Percentiles rank a stretch among this genome's conserved stretches.
phyloP scores from a whole-genome alignment of 2,329 filamentous ascomycete genomes.

The Sporothrix schenckii region DNA sequence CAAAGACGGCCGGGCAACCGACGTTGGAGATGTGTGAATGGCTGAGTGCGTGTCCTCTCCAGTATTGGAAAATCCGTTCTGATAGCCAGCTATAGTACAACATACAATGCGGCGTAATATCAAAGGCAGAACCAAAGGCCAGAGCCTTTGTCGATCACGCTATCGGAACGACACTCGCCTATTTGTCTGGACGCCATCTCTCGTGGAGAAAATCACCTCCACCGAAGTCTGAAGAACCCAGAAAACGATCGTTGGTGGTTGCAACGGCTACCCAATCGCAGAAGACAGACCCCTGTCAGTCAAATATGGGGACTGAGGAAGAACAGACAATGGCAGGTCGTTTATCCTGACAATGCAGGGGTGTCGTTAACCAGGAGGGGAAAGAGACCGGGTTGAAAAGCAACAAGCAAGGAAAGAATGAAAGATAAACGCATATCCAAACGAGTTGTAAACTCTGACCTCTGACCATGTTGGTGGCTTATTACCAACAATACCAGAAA shows the following conservation, averaged over 20 bases:
- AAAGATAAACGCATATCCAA: neutral
- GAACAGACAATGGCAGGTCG: constrained; percentile 14
- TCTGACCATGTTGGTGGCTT: neutral
- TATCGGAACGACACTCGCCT: neutral
- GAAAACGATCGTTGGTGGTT: neutral
- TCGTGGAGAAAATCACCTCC: neutral
- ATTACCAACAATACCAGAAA: neutral
- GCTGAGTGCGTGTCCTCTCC: neutral
- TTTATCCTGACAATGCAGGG: constrained; percentile 9
- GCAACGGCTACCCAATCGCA: constrained; percentile 20
- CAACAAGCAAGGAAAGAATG: neutral
- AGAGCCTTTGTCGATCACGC: neutral
- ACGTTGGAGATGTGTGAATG: neutral
- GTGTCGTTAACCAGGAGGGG: neutral
- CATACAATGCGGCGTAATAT: neutral
- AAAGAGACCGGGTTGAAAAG: neutral
- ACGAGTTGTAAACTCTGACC: neutral
- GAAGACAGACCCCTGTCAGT: constrained; percentile 20
- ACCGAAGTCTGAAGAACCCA: neutral
- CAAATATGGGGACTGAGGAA: neutral
- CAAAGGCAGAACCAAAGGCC: neutral
- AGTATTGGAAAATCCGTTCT: no score
- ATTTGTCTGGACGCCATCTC: neutral
- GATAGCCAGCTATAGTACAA: neutral
- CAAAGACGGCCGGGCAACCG: neutral